These are phyloP conservation scores for Penicillium nordicum DNA, from an alignment of 2,329 filamentous ascomycete species.

Conservation along the genomic window DNA sequence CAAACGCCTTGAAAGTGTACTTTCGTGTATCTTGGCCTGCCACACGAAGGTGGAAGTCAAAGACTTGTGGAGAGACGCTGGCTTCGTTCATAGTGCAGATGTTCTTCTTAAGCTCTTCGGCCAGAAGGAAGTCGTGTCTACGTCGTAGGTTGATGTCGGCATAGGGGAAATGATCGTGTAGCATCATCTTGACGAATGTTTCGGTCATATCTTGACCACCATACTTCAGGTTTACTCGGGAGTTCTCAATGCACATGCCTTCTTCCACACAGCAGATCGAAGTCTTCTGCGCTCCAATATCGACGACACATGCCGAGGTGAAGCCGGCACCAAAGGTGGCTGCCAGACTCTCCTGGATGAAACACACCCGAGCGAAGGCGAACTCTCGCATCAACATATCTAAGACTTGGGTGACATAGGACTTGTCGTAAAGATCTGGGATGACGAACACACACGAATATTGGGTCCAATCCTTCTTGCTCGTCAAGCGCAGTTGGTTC, in stretches of 20 bases:
- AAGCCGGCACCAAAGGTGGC: slow-evolving; percentile 94
- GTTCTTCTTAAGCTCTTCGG: slow-evolving; percentile 92
- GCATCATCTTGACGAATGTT: slow-evolving; percentile 95
- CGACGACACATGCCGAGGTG: slow-evolving; percentile 89
- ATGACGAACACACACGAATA: slow-evolving; percentile 98
- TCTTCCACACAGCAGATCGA: slow-evolving; percentile 97
- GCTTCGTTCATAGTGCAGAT: slow-evolving; percentile 88
- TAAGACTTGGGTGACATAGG: slow-evolving; percentile 79
- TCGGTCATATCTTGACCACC: slow-evolving; percentile 92
- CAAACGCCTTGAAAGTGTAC: slow-evolving; percentile 95
- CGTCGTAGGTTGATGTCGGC: slow-evolving; percentile 86
- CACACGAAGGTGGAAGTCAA: slow-evolving; percentile 85
- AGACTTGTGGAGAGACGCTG: slow-evolving; percentile 82
- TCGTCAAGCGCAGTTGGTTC: slow-evolving; percentile 74
- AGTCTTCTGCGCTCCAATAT: slow-evolving; percentile 95
- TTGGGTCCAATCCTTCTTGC: slow-evolving; percentile 76
- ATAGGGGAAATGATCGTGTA: slow-evolving; percentile 94
- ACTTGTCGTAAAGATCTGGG: slow-evolving; percentile 93
- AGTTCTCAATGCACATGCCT: slow-evolving; percentile 91
- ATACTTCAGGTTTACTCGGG: slow-evolving; percentile 89
- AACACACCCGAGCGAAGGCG: slow-evolving; percentile 82
- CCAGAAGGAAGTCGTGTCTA: slow-evolving; percentile 87
- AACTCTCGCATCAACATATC: slow-evolving; percentile 86
- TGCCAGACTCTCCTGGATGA: slow-evolving; percentile 93
- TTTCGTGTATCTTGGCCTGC: slow-evolving; percentile 86